Evolutionary conservation across 345 rosid genomes (phyloP).

Genomic region (Citrus cavaleriei): DNA sequence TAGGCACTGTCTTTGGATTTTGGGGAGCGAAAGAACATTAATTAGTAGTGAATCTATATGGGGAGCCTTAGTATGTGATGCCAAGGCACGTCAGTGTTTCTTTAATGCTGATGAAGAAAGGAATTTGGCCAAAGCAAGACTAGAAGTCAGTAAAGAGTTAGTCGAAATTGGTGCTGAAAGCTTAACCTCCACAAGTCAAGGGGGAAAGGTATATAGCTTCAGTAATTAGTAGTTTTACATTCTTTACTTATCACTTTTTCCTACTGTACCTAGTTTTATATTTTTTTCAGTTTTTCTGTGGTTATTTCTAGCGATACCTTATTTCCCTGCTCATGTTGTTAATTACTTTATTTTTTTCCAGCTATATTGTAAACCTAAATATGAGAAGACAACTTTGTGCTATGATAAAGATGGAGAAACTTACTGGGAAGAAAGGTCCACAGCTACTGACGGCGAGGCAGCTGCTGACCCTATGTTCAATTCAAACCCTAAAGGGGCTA

Average conservation of each 20-base stretch:
- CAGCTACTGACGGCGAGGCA: conserved; percentile 36
- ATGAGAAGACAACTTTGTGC: conserved; percentile 42
- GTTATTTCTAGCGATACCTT: background rate
- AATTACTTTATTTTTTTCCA: conserved; percentile 9
- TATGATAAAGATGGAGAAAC: conserved; percentile 41
- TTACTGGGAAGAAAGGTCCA: conserved; percentile 34
- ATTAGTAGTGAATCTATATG: conserved; percentile 14
- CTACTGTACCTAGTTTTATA: background rate
- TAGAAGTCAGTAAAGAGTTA: background rate
- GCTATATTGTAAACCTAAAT: conserved; percentile 36
- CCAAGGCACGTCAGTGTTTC: conserved; percentile 21
- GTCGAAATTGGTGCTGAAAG: background rate
- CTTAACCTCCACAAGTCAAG: conserved; percentile 16
- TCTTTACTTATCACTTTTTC: background rate
- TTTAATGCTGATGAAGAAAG: conserved; percentile 13
- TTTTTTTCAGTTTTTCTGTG: background rate
- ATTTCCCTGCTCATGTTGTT: background rate
- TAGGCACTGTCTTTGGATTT: conserved; percentile 32
- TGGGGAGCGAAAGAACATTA: conserved; percentile 22
- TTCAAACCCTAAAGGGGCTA: conserved; percentile 33
- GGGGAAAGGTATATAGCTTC: conserved; percentile 39
- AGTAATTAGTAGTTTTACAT: background rate
- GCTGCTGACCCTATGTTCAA: conserved; percentile 30
- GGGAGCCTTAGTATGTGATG: conserved; percentile 18
- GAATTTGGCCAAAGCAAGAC: background rate